phyloP scores from a whole-genome alignment of 2,329 filamentous ascomycete genomes.

The Cadophora gregata region DNA sequence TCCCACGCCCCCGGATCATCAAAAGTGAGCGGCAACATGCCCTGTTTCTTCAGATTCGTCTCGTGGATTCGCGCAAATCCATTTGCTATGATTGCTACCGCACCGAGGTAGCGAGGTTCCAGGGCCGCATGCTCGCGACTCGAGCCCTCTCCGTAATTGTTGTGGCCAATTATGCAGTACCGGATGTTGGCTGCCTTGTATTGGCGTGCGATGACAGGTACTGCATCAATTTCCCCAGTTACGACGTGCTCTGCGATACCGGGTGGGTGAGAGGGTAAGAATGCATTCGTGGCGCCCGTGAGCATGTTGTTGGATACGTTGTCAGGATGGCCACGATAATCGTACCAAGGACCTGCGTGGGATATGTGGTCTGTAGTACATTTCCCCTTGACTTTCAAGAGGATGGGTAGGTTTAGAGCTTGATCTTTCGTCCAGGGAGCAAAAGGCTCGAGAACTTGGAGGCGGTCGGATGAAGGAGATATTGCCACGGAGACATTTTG shows the following conservation, averaged over 20 bases:
- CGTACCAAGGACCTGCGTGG: neutral
- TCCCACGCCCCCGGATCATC: no score
- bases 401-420: neutral
- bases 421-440: conserved; percentile 36
- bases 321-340: neutral
- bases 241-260: neutral
- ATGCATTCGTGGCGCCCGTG: neutral
- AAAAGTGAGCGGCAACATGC: no score
- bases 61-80: no score
- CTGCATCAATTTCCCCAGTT: neutral
- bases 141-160: neutral
- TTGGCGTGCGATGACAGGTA: neutral
- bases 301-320: neutral
- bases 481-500: conserved; percentile 36
- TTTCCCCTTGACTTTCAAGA: neutral
- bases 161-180: neutral
- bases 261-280: neutral
- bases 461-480: conserved; percentile 41
- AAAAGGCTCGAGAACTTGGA: conserved; percentile 43
- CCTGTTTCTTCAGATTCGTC: no score
- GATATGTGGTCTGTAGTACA: neutral
- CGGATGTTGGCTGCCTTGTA: neutral
- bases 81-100: no score
- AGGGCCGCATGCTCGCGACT: no score
- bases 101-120: no score